These are phyloP conservation scores for Lathyrus aphaca DNA, from an alignment of 306 rosid species.

Conservation along the genomic window DNA sequence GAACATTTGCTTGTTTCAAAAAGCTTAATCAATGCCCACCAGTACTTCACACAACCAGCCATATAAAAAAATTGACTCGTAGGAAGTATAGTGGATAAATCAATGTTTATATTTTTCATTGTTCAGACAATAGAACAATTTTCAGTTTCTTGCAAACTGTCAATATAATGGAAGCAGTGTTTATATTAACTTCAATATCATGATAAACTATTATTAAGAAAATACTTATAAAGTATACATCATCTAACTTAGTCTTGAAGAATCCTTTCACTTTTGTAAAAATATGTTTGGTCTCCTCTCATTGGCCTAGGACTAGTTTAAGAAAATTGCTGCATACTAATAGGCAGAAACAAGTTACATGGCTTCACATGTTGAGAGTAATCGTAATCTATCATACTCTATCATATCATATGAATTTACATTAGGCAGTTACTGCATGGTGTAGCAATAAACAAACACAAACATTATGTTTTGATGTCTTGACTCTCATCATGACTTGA, in stretches of 20 bases:
- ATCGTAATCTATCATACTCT: background rate
- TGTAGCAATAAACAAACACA: conserved; percentile 27
- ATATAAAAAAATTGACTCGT: too few relatives aligned
- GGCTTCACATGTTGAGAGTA: background rate
- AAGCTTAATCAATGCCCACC: too few relatives aligned
- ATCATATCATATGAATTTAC: conserved; percentile 35
- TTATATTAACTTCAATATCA: background rate
- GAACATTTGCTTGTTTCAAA: too few relatives aligned
- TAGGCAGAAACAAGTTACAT: background rate
- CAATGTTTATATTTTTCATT: too few relatives aligned
- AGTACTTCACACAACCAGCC: too few relatives aligned
- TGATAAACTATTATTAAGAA: background rate
- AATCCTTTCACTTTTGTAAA: background rate
- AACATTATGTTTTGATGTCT: conserved; percentile 23
- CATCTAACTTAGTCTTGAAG: background rate
- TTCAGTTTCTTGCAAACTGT: background rate
- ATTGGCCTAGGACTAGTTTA: background rate
- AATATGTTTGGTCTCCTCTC: background rate
- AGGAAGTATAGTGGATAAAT: too few relatives aligned
- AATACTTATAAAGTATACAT: background rate
- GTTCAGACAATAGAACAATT: background rate
- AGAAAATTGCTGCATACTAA: background rate
- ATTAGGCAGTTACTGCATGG: conserved; percentile 30
- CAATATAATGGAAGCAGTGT: background rate
- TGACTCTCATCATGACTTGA: conserved; percentile 31